phyloP scores from a whole-genome alignment of 2,329 filamentous ascomycete species.

The Epichloe amarillans region DNA sequence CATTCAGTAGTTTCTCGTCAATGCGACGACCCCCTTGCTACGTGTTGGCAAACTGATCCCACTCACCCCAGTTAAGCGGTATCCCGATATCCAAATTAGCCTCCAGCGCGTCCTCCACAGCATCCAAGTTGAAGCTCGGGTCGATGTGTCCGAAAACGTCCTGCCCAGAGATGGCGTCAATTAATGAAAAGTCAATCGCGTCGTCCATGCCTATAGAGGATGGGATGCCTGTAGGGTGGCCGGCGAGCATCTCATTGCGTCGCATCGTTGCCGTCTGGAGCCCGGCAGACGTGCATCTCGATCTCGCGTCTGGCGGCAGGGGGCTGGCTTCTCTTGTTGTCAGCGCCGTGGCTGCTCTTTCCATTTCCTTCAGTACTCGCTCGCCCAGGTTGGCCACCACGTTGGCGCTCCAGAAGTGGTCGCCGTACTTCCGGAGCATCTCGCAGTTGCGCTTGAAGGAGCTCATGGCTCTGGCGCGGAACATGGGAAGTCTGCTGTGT shows the following conservation, averaged over 20 bases:
- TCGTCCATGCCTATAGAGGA: constrained; percentile 18
- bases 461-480: constrained; percentile 39
- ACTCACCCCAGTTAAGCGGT: constrained; percentile 38
- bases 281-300: constrained; percentile 8
- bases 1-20: neutral
- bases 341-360: constrained; percentile 36
- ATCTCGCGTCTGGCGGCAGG: constrained; percentile 9
- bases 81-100: constrained; percentile 40
- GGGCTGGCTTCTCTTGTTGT: constrained; percentile 22
- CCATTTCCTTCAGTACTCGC: constrained; percentile 41
- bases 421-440: constrained; percentile 37
- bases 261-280: constrained; percentile 3
- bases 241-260: constrained; percentile 9
- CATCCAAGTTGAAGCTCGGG: constrained; percentile 38
- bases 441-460: constrained; percentile 42
- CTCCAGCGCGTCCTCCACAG: constrained; percentile 40
- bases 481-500: constrained; percentile 45
- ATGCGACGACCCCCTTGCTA: neutral
- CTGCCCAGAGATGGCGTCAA: constrained; percentile 32
- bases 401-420: constrained; percentile 43
- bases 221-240: constrained; percentile 16
- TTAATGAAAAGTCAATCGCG: constrained; percentile 26
- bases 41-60: constrained; percentile 21
- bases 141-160: constrained; percentile 43
- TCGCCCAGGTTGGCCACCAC: constrained; percentile 42